A percentile compares a stretch with the other conserved stretches of the same genome.
These are phyloP conservation scores for Scolecobasidium constrictum DNA, from an alignment of 2,329 filamentous ascomycete species.

Conservation along the genomic window DNA sequence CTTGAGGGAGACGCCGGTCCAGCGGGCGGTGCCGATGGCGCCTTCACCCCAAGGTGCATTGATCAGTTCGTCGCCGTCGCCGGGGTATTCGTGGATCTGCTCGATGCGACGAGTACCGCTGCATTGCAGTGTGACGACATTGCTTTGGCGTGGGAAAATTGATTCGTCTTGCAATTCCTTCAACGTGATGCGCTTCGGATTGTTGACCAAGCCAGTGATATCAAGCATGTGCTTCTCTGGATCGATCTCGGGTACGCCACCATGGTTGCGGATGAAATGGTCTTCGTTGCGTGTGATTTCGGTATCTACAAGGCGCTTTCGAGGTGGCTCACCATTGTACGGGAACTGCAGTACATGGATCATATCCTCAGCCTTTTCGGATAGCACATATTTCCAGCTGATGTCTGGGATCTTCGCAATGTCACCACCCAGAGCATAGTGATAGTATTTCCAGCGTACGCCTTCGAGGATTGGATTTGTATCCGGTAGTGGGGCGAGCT, in stretches of 20 bases:
- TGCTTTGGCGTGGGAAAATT: conserved; percentile 49
- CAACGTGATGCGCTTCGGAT: conserved; percentile 46
- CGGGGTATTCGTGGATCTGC: conserved; percentile 54
- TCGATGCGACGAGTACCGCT: conserved; percentile 59
- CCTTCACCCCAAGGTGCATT: conserved; percentile 36
- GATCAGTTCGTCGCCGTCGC: conserved; percentile 52
- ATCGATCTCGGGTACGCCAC: conserved; percentile 57
- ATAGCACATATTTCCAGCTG: conserved; percentile 34
- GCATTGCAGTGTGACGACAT: conserved; percentile 54
- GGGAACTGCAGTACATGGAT: conserved; percentile 37
- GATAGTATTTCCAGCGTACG: conserved; percentile 35
- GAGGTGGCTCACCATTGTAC: conserved; percentile 35
- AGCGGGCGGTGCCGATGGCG: conserved; percentile 55
- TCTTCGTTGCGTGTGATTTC: conserved; percentile 50
- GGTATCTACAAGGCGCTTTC: conserved; percentile 42
- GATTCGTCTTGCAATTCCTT: conserved; percentile 50
- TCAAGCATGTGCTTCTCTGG: conserved; percentile 41
- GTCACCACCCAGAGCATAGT: conserved; percentile 30
- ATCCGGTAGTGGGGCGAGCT: conserved; percentile 29
- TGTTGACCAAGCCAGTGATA: conserved; percentile 50
- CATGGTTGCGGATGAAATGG: conserved; percentile 64
- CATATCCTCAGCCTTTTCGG: conserved; percentile 37
- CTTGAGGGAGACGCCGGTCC: conserved; percentile 54
- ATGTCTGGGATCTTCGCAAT: conserved; percentile 41
- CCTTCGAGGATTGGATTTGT: conserved; percentile 34